Evolutionary conservation across 169 alveolate genomes (phyloP).

Genomic region (Neospora caninum): DNA sequence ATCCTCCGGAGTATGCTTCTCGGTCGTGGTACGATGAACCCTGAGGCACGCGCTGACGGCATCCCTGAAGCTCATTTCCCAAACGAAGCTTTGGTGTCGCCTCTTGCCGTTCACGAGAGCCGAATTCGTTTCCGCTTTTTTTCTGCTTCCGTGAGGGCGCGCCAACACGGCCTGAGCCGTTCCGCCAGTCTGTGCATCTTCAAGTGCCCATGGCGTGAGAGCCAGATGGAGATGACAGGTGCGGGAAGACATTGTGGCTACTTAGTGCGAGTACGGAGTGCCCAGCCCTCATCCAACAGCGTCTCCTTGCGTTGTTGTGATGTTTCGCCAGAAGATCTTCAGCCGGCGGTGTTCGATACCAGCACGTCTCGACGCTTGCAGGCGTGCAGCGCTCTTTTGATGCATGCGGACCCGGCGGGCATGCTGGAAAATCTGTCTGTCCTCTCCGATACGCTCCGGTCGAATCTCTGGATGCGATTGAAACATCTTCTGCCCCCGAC

Average conservation of each 20-base stretch:
- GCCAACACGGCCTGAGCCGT: neutral
- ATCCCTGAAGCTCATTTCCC: no score
- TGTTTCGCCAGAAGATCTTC: neutral
- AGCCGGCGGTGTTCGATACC: slow-evolving; percentile 24
- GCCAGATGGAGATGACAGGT: no score
- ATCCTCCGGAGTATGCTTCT: neutral
- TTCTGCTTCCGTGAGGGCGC: neutral
- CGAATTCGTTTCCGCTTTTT: neutral
- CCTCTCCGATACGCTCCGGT: slow-evolving; percentile 2
- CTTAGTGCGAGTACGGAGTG: no score
- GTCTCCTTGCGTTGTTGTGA: neutral
- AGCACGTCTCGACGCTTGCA: slow-evolving; percentile 26
- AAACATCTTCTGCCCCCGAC: slow-evolving; percentile 3
- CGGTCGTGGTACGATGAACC: no score
- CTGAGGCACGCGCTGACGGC: no score
- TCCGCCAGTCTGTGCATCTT: neutral
- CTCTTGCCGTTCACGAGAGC: neutral
- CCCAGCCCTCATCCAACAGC: no score
- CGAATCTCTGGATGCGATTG: slow-evolving; percentile 13
- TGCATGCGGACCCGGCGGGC: neutral
- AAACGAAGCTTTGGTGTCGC: neutral
- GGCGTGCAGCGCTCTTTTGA: slow-evolving; percentile 16
- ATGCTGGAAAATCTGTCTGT: neutral
- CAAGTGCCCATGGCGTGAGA: neutral
- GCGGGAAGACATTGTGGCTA: no score